These are phyloP conservation scores for Ophiocordyceps sinensis DNA, from an alignment of 2,329 filamentous ascomycete species.

Conservation along the genomic window DNA sequence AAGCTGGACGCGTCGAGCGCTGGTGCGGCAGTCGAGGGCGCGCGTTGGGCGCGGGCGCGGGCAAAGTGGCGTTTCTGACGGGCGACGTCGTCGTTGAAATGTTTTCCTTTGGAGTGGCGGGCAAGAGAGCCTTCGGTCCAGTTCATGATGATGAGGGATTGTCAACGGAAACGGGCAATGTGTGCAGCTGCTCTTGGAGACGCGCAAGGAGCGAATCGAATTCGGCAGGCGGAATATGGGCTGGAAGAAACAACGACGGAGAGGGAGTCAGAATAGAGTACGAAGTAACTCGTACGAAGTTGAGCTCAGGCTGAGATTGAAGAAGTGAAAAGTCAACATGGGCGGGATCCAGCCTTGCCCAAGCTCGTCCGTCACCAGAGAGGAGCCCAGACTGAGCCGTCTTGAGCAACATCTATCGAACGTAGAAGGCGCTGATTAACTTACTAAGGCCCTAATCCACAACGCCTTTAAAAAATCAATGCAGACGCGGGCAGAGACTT, in stretches of 20 bases:
- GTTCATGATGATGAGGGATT: conserved; percentile 18
- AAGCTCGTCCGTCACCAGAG: too few species aligned
- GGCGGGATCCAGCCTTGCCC: too few species aligned
- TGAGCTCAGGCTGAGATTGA: not conserved
- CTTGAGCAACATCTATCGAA: too few species aligned
- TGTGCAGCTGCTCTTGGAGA: too few species aligned
- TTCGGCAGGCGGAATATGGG: not conserved
- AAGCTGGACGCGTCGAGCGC: not conserved
- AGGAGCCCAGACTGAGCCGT: too few species aligned
- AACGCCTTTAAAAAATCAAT: too few species aligned
- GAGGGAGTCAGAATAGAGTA: not conserved
- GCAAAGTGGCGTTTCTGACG: conserved; percentile 25
- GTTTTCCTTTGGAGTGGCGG: conserved; percentile 19
- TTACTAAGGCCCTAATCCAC: too few species aligned
- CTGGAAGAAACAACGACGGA: not conserved
- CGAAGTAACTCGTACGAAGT: not conserved
- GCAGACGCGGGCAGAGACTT: too few species aligned
- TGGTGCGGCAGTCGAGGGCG: not conserved
- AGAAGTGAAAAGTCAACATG: not conserved
- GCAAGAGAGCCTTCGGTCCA: conserved; percentile 24
- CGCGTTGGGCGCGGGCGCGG: conserved; percentile 13
- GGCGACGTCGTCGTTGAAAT: conserved; percentile 16
- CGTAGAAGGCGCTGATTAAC: too few species aligned
- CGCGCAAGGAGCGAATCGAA: too few species aligned
- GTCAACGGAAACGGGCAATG: not conserved